phyloP scores from a whole-genome alignment of 495 filamentous ascomycete genomes.

The Penicillium paxilli region DNA sequence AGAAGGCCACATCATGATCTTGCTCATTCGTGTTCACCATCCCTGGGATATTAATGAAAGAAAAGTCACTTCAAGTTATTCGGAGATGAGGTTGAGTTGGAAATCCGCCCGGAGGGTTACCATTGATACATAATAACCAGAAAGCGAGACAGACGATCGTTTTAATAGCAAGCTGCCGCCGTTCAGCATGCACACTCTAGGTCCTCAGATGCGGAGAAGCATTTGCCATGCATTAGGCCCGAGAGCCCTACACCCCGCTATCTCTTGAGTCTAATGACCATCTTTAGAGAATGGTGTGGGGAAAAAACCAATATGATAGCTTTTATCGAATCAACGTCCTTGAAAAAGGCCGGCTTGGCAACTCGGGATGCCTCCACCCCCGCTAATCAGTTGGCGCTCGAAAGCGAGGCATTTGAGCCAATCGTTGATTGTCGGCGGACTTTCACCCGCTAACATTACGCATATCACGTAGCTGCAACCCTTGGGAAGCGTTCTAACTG shows the following conservation, averaged over 20 bases:
- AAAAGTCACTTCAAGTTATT: neutral
- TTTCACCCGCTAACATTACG: conserved; percentile 1
- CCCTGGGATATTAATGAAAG: neutral
- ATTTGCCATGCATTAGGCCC: neutral
- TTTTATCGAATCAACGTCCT: conserved; percentile 12
- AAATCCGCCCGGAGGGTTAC: neutral
- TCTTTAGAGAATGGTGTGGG: conserved; percentile 1
- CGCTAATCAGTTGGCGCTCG: conserved; percentile 8
- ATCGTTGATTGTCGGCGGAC: neutral
- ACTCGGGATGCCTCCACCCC: conserved; percentile 4
- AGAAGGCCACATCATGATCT: conserved; percentile 21
- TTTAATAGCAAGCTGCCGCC: neutral
- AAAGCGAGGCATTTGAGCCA: neutral
- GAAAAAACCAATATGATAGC: conserved; percentile 9
- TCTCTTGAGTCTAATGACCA: conserved; percentile 1
- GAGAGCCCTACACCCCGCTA: conserved; percentile 2
- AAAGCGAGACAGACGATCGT: neutral
- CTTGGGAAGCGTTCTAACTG: no score
- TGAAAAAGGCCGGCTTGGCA: conserved; percentile 24
- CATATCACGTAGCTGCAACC: neutral
- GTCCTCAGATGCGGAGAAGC: neutral
- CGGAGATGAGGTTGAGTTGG: neutral
- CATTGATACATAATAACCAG: neutral
- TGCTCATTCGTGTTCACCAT: conserved; percentile 15
- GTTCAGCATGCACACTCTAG: neutral